phyloP scores from a whole-genome alignment of 2,329 filamentous ascomycete genomes.

The Myriosclerotinia scirpicola region DNA sequence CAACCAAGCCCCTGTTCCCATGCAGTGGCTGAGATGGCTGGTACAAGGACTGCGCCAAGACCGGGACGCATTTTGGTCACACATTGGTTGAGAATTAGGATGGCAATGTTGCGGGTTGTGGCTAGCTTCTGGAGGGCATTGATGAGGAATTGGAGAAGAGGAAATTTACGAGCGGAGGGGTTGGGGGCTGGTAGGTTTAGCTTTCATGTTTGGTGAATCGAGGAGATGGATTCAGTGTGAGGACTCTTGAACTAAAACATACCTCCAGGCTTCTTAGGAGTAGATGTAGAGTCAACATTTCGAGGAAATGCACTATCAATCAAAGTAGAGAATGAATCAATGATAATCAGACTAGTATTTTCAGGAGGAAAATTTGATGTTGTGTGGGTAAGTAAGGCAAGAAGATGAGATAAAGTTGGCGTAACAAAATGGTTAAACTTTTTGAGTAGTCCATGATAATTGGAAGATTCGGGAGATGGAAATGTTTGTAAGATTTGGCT shows the following conservation, averaged over 20 bases:
- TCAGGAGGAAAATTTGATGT: conserved; percentile 60
- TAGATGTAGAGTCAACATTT: conserved; percentile 43
- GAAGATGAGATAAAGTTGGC: conserved; percentile 60
- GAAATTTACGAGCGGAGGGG: conserved; percentile 42
- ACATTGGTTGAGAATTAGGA: conserved; percentile 76
- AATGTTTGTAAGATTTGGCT: conserved; percentile 45
- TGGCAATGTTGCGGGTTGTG: conserved; percentile 67
- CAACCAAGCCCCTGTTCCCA: conserved; percentile 80
- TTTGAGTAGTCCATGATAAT: conserved; percentile 34
- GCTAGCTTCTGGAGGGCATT: conserved; percentile 74
- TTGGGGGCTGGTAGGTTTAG: conserved; percentile 28
- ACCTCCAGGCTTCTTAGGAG: conserved; percentile 34
- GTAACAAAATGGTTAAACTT: conserved; percentile 66
- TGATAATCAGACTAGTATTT: conserved; percentile 66
- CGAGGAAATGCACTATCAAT: conserved; percentile 77
- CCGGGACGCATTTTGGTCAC: conserved; percentile 75
- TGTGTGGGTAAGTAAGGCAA: conserved; percentile 73
- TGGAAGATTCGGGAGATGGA: conserved; percentile 18
- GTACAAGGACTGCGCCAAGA: conserved; percentile 66
- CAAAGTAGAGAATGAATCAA: conserved; percentile 76
- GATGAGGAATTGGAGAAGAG: conserved; percentile 59
- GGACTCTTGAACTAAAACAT: conserved; percentile 20
- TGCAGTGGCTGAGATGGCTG: conserved; percentile 70
- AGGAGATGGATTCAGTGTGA: not conserved
- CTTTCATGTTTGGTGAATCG: not conserved